Base-by-base conservation (phyloP, 768 basidiomycete species). In the Calocybe gangraenosa region DNA sequence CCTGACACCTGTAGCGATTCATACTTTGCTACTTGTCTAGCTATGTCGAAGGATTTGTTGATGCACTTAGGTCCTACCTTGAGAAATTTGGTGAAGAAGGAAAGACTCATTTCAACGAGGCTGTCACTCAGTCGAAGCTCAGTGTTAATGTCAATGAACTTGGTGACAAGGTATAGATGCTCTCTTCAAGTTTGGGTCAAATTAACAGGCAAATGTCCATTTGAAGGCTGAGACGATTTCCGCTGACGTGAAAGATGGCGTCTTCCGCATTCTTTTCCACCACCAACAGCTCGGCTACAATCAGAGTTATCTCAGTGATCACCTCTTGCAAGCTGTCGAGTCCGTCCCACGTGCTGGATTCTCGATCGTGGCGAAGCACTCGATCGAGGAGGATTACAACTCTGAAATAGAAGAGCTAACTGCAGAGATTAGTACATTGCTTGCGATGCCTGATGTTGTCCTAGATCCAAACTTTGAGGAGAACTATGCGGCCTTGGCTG, bases 381-480 rank as follows among this genome's bases (percentile, higher is more conserved):
- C 65, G 23, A 67, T 71, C 42, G 58, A 62, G 30, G 54, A 54
- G 10, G 55, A 63, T 17, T 71, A 58, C 59, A 54, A 67, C 17
- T 51, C 44, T 7, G 59, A 63, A 35, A 58, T 65, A 40, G 63
- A 63, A 7, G 63, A 61, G 3, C 41, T 65, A 22, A 58, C 40
- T 7, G 44, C 51, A 35, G 60, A 61, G 39, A 66, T 71, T 20
- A 61, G 52, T 22, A 53, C 58, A 20, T 52, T 67, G 21, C 47
- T 66, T 25, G 60, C 54, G n/a, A 46, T 65, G 38, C 53, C 61
- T 3, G 65, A 70, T 21, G 48, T 70, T 46, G 52, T 58, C 25
- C 58, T 71, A 23, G 67, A 71, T 37, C 66, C 68, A 41, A 65
- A 67, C 56, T 68, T 68, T 43, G 59, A 66, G 40, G 65, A 61